Base-by-base conservation (phyloP, 768 basidiomycete genomes). In the Agaricus subrufescens region DNA sequence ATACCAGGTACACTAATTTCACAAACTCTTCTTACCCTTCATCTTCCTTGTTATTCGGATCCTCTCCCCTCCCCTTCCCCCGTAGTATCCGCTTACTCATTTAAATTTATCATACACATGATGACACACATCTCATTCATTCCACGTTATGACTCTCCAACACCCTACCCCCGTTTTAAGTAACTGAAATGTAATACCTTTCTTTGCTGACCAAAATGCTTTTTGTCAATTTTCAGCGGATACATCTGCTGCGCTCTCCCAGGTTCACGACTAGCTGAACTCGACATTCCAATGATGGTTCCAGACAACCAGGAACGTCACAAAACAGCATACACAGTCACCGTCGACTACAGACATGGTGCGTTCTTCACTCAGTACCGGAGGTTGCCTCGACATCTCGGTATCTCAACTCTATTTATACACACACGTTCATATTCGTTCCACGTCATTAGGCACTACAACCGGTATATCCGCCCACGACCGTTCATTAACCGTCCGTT, bases 401-500 rank as follows among this genome's bases (percentile, higher is more conserved):
- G 19, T 19, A 19, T 19, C 19, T 19, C 19, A 19, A 19, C 19
- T 19, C 19, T 19, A 19, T 19, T 19, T 19, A 19, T 19, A 19
- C 19, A 19, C 19, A 19, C 19, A 19, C 1, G 2, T 14, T 50
- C 10, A 19, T 23, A 11, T 39, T 23, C 23, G 25, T 11, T 27
- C 9, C 29, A 30, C 34, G n/a, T 34, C 23, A n/a, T n/a, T 58
- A 92, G 93, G 90, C 2, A 96, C 92, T 3, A 86, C 92, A 3
- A 99, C 97, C 15, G 97, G 97, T 26, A 99, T 99, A 62, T 97
- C 96, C 38, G 96, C 96, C 3, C 87, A 93, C 69, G 97, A 99
- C 73, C 87, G 97, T 54, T 86, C 90, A 34, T 75, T 94, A 53
- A 96, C 96, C 3, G 92, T 80, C 3, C 83, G 91, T 54, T 85